Base-by-base conservation (phyloP, 1,139 yeast genomes). In the Yamadazyma taylorii region DNA sequence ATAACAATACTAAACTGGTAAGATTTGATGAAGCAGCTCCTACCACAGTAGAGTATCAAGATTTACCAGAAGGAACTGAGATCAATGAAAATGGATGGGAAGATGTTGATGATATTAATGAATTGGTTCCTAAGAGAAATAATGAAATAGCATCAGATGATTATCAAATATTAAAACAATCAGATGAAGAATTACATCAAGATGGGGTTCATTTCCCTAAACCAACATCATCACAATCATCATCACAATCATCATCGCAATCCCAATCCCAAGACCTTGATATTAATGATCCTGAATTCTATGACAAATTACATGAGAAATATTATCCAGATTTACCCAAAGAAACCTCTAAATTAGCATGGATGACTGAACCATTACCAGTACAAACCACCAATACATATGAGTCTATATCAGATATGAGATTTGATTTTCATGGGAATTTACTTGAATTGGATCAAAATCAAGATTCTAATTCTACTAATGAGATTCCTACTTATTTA, bases 361-460 rank as follows among this genome's bases (percentile, higher is more conserved):
- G 98, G 98, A 90, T 90, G 96, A 66, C 73, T 0, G 73, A 78
- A 40, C 86, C 89, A 1, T 47, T 74, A 22, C 79, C 82, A 35
- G 63, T 61, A 13, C 57, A 63, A 17, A 67, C 66, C 4, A 50
- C 70, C 2, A 63, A 72, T 2, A 65, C 79, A 0, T 81, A 82
- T 45, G 84, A 81, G 34, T 78, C 83, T 15, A 75, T 83, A 2
- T 63, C 80, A 0, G 82, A 86, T 42, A 69, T 92, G 60, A 66
- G 99, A 44, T 94, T 92, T 56, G 97, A 92, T 53, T 90, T 92
- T 59, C 70, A 79, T 40, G 98, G 97, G 7, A 70, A 86, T 47
- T 60, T 92, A 37, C 67, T 92, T 3, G 79, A 66, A 35, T 54
- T 69, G 17, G 48, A 52, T n/a, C n/a, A n/a, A n/a, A 19, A 19